Evolutionary conservation across 345 rosid species (phyloP), one percentile per base, ranked within the genome.

Genomic region (Hirschfeldia incana): DNA sequence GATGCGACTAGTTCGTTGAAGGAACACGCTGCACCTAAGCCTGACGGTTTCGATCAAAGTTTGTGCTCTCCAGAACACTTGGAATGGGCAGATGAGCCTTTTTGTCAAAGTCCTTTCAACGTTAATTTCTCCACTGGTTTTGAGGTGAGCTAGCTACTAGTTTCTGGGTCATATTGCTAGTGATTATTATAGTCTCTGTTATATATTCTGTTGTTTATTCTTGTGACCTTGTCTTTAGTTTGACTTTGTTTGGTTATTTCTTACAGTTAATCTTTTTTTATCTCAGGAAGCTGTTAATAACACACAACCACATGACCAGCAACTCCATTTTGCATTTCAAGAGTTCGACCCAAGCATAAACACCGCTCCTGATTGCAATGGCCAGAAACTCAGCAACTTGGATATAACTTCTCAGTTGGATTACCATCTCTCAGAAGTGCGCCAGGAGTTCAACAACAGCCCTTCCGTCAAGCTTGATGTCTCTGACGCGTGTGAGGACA

Each of bases 1-100:
- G 98, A 94, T 85, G 97, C 97, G 4, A 87, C 84, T 39, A 94
- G 98, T 82, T 46, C 84, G 65, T 81, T 91, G 30, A 82, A 85
- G 65, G 88, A 80, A 69, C 77, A 21, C 21, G 21, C 21, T 21
- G 21, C 21, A 1, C 21, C 84, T 68, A 86, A 89, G 80, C 85
- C 89, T 1, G 90, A 75, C 26, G 80, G 65, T 65, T 84, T 83
- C 55, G 42, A 72, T 67, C 85, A 85, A 80, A 74, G 49, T 83
- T 66, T 79, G 64, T 75, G 57, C 39, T 30, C 72, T 75, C 78
- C 85, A 17, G 86, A 75, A 55, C 75, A 72, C n/a, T 70, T 85
- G 34, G 80, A 76, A 53, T 72, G 81, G 83, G 80, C 86, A 71
- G 72, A 89, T 44, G 90, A 79, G 51, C 69, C 82, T 65, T 84